Conservation (phyloP, 306 rosid species). For the Vicia villosa region DNA sequence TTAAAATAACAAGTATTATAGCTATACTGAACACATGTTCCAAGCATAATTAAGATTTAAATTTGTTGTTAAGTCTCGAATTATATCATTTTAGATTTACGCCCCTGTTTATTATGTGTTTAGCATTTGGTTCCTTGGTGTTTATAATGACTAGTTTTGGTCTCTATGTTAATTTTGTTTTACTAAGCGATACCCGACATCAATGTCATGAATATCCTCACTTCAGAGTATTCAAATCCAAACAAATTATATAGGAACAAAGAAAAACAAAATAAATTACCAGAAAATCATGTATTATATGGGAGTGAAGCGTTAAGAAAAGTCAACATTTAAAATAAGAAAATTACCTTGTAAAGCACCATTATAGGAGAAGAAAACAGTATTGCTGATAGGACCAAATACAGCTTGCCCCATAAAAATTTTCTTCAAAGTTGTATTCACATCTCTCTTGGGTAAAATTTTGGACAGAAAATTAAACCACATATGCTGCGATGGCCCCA, state of each 20-base stretch:
- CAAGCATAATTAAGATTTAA: background rate
- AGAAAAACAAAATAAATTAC: background rate
- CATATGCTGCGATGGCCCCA: constrained; percentile 78
- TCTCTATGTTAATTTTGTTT: background rate
- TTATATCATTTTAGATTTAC: background rate
- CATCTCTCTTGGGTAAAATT: constrained; percentile 57
- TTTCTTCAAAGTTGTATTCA: constrained; percentile 66
- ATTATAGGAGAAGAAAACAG: constrained; percentile 75
- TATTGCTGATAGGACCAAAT: constrained; percentile 61
- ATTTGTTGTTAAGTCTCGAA: background rate
- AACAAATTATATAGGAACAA: background rate
- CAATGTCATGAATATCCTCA: background rate
- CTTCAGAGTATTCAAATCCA: background rate
- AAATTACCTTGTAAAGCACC: constrained; percentile 61
- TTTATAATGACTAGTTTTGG: background rate
- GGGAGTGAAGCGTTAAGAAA: background rate
- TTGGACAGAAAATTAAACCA: constrained; percentile 70
- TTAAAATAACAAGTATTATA: background rate
- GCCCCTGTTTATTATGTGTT: background rate
- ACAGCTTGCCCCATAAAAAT: constrained; percentile 69
- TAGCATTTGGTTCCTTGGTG: background rate
- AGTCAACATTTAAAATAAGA: background rate
- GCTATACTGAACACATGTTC: background rate
- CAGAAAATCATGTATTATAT: background rate
- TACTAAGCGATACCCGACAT: background rate